Evolutionary conservation across 495 filamentous ascomycete species (phyloP), one percentile per base, ranked within the genome.

Genomic region (Aspergillus sclerotiicarbonarius): DNA sequence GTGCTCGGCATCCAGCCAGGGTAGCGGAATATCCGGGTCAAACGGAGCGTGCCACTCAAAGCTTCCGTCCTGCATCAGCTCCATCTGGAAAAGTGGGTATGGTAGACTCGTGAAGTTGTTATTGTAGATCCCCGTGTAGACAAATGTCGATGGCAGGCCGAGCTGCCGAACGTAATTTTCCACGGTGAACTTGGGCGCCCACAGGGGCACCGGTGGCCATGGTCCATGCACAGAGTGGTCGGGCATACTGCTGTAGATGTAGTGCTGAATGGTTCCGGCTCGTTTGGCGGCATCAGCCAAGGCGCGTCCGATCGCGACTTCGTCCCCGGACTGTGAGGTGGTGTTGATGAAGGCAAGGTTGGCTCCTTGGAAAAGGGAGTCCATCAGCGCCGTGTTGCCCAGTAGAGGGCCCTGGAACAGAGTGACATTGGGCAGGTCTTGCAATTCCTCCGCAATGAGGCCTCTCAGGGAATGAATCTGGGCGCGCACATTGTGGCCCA

Each of bases 1-100:
- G 66, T 98, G 94, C 69, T 98, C 94, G 10, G 92, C 92, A 63
- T 98, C 94, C 15, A 98, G 81, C 90, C 93, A 98, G n/a, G 94
- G 94, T 25, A 98, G 78, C 16, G 88, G 87, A 31, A 87, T 86
- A 58, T 96, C 83, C 5, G 90, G 87, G 60, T 96, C 89, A 71
- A 98, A 98, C 1, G 94, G 94, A 0, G 94, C 95, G 63, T 88
- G 87, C 94, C 94, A 98, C 61, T 89, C 79, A 67, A 96, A 98
- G 58, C 88, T 90, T 5, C 89, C 91, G 62, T 96, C 90, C 0
- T 75, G 68, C 67, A 89, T 83, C 25, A 94, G 73, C 66, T 95
- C 90, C 89, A 96, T 96, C 71, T 91, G 90, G 74, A 96, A 96
- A 8, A 98, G 79, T 2, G 94, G 94, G 70, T 96, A 97, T 0